Base-by-base conservation (phyloP, 257 asterid species). In the Nicotiana otophora region DNA sequence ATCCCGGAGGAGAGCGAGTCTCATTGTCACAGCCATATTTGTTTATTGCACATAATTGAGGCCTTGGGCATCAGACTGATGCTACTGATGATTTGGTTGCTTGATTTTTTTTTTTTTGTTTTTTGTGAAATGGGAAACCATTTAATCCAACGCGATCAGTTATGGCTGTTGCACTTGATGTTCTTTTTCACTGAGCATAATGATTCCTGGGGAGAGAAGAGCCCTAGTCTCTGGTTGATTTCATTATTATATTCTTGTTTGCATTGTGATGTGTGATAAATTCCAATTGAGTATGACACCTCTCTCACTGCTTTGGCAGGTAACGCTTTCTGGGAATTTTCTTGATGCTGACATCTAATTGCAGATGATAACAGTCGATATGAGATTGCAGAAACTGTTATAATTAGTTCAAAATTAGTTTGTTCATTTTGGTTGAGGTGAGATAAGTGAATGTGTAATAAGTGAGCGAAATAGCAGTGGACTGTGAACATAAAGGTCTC, bases 271-370 rank as follows among this genome's bases (percentile, higher is more conserved):
- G 46, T 19, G 36, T 28, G 33, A 30, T 30, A 53, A 53, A 53
- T 11, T 53, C 19, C 17, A 53, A 8, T 8, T 8, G 51, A 39
- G 31, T 70, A 5, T 42, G 78, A 20, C 31, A 69, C n/a, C 30
- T 14, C 14, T 6, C 3, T 3, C 63, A 11, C 80, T 83, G 36
- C 54, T 60, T 84, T 84, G 84, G 86, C 93, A 94, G 99, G 96
- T 95, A 26, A 51, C 97, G 26, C 81, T 95, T 31, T 87, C 94
- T 1, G 91, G 84, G n/a, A 89, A 91, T 81, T 94, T 94, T 83
- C 97, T 95, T 53, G 93, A 93, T 2, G 92, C 97, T 31, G 99
- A 95, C 86, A 80, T 92, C 31, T 95, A 85, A 86, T 68, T 42
- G 28, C 20, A 10, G 67, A 26, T 9, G 82, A 20, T 39, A 28